phyloP scores from a whole-genome alignment of 192 early-diverging fungal genomes.

The Linnemannia zychae region DNA sequence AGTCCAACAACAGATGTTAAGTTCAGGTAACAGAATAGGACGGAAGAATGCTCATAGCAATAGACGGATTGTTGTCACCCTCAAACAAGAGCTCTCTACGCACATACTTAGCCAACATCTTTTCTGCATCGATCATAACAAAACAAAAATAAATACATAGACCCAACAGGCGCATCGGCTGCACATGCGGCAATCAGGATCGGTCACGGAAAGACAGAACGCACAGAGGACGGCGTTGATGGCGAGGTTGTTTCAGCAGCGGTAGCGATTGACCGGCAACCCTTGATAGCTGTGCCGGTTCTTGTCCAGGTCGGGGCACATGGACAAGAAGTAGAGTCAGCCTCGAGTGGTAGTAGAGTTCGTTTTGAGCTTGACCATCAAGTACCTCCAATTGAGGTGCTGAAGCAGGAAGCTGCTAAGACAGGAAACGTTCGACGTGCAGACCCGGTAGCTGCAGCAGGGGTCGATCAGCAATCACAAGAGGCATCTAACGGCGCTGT shows the following conservation, averaged over 20 bases:
- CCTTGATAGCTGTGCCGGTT: slow-evolving; percentile 20
- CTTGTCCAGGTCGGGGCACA: background rate
- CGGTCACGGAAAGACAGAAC: background rate
- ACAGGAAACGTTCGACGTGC: background rate
- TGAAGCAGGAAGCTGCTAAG: background rate
- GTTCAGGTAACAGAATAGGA: background rate
- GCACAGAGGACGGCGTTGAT: background rate
- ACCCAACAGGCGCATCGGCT: background rate
- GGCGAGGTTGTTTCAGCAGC: background rate
- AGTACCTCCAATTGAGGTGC: background rate
- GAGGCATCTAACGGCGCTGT: background rate
- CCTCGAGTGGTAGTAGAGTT: background rate
- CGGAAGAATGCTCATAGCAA: no score
- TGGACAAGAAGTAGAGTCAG: background rate
- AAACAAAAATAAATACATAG: background rate
- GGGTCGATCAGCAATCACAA: background rate
- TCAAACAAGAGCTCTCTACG: background rate
- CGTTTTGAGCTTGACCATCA: slow-evolving; percentile 28
- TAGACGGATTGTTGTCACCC: no score
- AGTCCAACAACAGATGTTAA: background rate
- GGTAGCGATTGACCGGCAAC: background rate
- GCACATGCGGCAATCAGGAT: background rate
- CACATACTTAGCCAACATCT: background rate
- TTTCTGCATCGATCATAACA: background rate
- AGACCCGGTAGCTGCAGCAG: background rate